Conservation (phyloP, 1,284 basidiomycete genomes). For the Sporisorium scitamineum region DNA sequence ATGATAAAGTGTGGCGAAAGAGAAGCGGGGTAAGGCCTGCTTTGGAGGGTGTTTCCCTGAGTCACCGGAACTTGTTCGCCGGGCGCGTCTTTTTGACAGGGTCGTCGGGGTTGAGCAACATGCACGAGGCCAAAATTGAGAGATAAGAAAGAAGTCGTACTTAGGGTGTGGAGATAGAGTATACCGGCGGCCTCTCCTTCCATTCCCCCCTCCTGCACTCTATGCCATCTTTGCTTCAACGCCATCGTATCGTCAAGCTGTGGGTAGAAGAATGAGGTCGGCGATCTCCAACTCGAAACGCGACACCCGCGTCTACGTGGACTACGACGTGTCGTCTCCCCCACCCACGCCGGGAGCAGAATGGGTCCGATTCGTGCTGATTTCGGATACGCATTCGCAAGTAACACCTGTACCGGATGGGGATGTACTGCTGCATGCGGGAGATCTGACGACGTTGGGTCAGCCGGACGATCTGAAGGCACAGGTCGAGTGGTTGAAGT, state of each 20-base stretch:
- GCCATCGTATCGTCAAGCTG: too few relatives aligned
- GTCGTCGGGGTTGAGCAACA: background rate
- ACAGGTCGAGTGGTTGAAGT: slow-evolving; percentile 50
- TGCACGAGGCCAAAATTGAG: background rate
- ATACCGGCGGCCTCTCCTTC: background rate
- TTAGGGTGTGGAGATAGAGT: too few relatives aligned
- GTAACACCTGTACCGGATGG: slow-evolving; percentile 34
- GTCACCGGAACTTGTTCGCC: background rate
- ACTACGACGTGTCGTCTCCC: slow-evolving; percentile 30
- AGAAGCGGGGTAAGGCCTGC: background rate
- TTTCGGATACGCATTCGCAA: slow-evolving; percentile 50
- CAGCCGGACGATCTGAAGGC: slow-evolving; percentile 14
- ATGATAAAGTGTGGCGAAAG: background rate
- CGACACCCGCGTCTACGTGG: slow-evolving; percentile 15
- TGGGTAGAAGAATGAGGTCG: slow-evolving; percentile 5
- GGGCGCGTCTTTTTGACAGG: background rate
- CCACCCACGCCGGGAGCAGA: slow-evolving; percentile 26
- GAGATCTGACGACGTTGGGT: slow-evolving; percentile 50
- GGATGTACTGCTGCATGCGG: slow-evolving; percentile 48
- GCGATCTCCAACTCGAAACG: slow-evolving; percentile 11
- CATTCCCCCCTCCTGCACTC: background rate
- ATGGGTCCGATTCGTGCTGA: slow-evolving; percentile 50
- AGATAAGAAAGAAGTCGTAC: background rate
- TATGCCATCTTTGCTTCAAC: background rate
- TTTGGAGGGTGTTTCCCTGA: too few relatives aligned